Evolutionary conservation across 176 grass and related monocot species (phyloP), one percentile per base, ranked within the genome.

Genomic region (Pharus latifolius): DNA sequence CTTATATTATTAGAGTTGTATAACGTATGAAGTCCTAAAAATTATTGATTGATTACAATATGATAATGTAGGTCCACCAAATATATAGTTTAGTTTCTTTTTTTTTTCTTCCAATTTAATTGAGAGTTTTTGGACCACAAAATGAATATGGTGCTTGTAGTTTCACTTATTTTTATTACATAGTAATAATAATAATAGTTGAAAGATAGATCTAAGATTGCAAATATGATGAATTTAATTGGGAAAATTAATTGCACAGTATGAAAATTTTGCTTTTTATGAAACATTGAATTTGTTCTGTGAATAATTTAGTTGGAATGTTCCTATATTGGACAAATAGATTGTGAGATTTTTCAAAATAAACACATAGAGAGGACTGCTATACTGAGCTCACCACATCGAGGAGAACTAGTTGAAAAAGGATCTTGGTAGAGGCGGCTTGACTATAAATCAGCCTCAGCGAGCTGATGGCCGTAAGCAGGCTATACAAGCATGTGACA

Each of bases 301-400:
- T 1, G 27, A 62, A 27, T 24, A n/a, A 24, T 9, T 24, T 43
- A 22, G 10, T 10, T 26, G 20, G n/a, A n/a, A 43, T 22, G 20
- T 16, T 25, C 22, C 1, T 10, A 67, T 1, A 14, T 5, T 37
- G 11, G 2, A 67, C 38, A 65, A 23, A 19, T 65, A 65, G 10
- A 75, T 33, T 75, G 43, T 47, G 19, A 27, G 49, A 48, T n/a
- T n/a, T 60, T 18, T 38, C 54, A 6, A 54, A 4, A 56, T 31
- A 63, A 63, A 28, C 10, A 46, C 5, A 49, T 23, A 22, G 20
- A 13, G 13, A 41, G 46, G 4, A 38, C 17, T 33, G 22, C 13
- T 20, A 46, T 7, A 46, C 46, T 1, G 4, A 25, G 30, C 75
- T 85, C 69, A 96, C 92, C 30, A 81, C 77, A 67, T 96, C 88